phyloP scores from a whole-genome alignment of 192 early-diverging fungal species.

The Podila minutissima region DNA sequence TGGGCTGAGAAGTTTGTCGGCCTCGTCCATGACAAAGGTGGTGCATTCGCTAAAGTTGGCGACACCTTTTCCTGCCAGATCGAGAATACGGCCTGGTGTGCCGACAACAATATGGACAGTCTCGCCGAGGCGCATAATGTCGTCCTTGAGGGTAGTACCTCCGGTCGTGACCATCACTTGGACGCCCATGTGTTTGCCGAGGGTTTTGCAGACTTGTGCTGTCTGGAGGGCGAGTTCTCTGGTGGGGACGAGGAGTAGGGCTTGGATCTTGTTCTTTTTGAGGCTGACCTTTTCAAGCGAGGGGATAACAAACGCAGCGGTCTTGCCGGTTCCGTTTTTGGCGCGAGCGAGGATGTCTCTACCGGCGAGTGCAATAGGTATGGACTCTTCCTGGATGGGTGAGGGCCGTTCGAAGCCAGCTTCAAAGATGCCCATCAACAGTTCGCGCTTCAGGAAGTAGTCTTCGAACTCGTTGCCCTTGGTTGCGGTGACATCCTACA shows the following conservation, averaged over 20 bases:
- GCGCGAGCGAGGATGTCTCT: conserved; percentile 97
- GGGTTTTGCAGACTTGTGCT: conserved; percentile 96
- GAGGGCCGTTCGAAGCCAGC: conserved; percentile 97
- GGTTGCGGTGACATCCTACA: conserved; percentile 89
- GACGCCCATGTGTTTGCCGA: conserved; percentile 96
- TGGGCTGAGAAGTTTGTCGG: conserved; percentile 97
- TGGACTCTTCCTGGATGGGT: conserved; percentile 99
- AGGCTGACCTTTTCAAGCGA: conserved; percentile 93
- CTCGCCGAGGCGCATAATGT: conserved; percentile 96
- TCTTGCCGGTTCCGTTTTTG: conserved; percentile 96
- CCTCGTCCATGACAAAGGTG: conserved; percentile 99
- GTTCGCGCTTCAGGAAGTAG: conserved; percentile 95
- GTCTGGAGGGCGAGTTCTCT: conserved; percentile 98
- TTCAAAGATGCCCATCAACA: conserved; percentile 99
- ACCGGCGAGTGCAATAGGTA: conserved; percentile 96
- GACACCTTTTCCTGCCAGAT: conserved; percentile 96
- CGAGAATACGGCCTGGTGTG: conserved; percentile 96
- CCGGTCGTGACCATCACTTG: conserved; percentile 99
- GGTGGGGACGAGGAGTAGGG: conserved; percentile 94
- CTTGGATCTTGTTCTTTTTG: conserved; percentile 89
- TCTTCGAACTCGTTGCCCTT: conserved; percentile 99
- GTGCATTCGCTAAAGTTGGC: conserved; percentile 90
- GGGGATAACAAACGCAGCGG: conserved; percentile 97
- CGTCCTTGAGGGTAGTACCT: conserved; percentile 98
- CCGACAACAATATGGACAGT: conserved; percentile 97